Evolutionary conservation across 805 yeast genomes (phyloP), one percentile per base, ranked within the genome.

Genomic region (Pichia heedii): DNA sequence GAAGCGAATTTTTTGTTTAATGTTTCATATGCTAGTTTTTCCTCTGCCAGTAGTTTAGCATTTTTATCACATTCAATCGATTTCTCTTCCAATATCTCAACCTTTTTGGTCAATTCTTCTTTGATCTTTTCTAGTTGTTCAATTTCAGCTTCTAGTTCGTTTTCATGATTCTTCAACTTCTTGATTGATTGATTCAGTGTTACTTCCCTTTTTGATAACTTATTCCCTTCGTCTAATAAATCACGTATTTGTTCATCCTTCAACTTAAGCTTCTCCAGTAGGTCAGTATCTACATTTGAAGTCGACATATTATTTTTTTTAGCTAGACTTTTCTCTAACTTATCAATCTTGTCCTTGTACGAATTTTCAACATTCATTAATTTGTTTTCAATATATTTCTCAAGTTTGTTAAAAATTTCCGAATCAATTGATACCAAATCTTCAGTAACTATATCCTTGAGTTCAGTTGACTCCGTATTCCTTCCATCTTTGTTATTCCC

Each of bases 191-290:
- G 84, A 51, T 75, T 78, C 41, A 79, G 70, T 50, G 74, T 76
- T 22, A 86, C 69, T 53, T 90, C 97, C 47, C 76, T 79, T 46
- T 72, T 71, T 0, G 93, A 77, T 33, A 87, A 62, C 21, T 73
- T 76, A 49, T 82, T 80, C 4, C 95, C 95, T 60, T 88, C 96
- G 43, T 74, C 77, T 55, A 84, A 56, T 24, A 89, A 63, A 44
- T 81, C 79, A 16, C 74, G 72, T 22, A 89, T 77, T 26, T 77
- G 74, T 12, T 67, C 71, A 41, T 88, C 85, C 66, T 67, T 81
- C 52, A 61, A 75, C 54, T 49, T 63, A 38, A 60, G 60, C 43
- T 61, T 70, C 49, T 52, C 44, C 22, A 29, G 22, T 18, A 33
- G 33, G 2, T 38, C 40, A 19, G 2, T 36, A 12, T 24, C 33